Conservation (phyloP, 2,329 filamentous ascomycete species). For the Xylariaceae sp. region DNA sequence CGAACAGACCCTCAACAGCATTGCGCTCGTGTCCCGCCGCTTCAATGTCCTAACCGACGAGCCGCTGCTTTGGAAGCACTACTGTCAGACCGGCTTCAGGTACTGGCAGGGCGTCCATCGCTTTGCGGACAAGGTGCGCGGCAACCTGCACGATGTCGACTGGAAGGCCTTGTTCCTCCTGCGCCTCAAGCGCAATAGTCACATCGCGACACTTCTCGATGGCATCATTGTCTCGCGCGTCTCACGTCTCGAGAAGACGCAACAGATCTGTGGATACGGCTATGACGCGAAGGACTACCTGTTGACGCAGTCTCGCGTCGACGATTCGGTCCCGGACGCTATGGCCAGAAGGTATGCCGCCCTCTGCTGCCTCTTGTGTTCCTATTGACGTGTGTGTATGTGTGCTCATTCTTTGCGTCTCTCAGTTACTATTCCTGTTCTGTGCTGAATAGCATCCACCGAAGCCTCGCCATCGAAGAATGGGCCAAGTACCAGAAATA, state of each 20-base stretch:
- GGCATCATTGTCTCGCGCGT: constrained; percentile 66
- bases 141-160: constrained; percentile 51
- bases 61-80: constrained; percentile 71
- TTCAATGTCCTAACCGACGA: constrained; percentile 63
- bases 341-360: constrained; percentile 51
- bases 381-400: not conserved
- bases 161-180: constrained; percentile 69
- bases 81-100: constrained; percentile 64
- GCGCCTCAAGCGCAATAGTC: constrained; percentile 48
- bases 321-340: constrained; percentile 62
- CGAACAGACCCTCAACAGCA: constrained; percentile 44
- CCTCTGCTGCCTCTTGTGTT: not conserved
- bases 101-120: constrained; percentile 69
- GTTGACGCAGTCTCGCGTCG: constrained; percentile 56
- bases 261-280: constrained; percentile 65
- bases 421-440: constrained; percentile 65
- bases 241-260: constrained; percentile 63
- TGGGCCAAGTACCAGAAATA: constrained; percentile 57
- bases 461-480: constrained; percentile 69
- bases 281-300: constrained; percentile 88
- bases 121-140: constrained; percentile 51
- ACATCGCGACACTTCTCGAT: constrained; percentile 54
- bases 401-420: not conserved
- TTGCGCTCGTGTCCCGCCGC: constrained; percentile 55
- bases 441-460: constrained; percentile 73